A percentile compares a stretch with the other conserved stretches of the same genome.
These are phyloP conservation scores for Wickerhamomyces sydowiorum DNA, from an alignment of 805 yeast genomes.

Conservation along the genomic window DNA sequence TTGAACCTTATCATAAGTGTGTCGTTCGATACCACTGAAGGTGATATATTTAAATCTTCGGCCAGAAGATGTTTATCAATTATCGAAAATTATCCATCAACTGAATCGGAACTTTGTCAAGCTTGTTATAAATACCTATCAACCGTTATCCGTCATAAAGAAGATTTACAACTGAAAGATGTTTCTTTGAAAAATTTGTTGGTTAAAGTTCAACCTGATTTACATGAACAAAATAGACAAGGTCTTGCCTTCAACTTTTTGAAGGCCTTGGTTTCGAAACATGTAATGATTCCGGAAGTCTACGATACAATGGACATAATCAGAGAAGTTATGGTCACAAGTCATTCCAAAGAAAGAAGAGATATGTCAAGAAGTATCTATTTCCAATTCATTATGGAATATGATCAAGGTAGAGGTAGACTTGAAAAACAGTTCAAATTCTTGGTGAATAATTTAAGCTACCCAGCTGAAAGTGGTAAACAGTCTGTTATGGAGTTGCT, in stretches of 20 bases:
- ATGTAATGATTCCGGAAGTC: slow-evolving; percentile 75
- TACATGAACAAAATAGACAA: slow-evolving; percentile 85
- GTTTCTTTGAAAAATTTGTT: slow-evolving; percentile 70
- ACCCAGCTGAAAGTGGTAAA: slow-evolving; percentile 83
- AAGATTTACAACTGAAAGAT: slow-evolving; percentile 59
- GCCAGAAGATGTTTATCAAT: slow-evolving; percentile 57
- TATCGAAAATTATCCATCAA: slow-evolving; percentile 70
- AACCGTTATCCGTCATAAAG: slow-evolving; percentile 62
- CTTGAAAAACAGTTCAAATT: slow-evolving; percentile 78
- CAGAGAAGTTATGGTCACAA: slow-evolving; percentile 82
- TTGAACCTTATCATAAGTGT: slow-evolving; percentile 43
- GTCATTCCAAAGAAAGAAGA: slow-evolving; percentile 76
- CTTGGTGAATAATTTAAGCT: slow-evolving; percentile 72
- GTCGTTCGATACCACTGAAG: slow-evolving; percentile 23
- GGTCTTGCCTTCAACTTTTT: slow-evolving; percentile 83
- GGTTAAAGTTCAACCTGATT: slow-evolving; percentile 72
- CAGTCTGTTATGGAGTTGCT: slow-evolving; percentile 87
- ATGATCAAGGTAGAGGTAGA: slow-evolving; percentile 86
- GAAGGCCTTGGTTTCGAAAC: slow-evolving; percentile 70
- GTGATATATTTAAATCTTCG: slow-evolving; percentile 48
- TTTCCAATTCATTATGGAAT: slow-evolving; percentile 84
- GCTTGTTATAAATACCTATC: slow-evolving; percentile 71
- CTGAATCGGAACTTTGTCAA: slow-evolving; percentile 77
- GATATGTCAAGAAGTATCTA: slow-evolving; percentile 80
- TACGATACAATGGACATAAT: slow-evolving; percentile 84